Percentiles rank a stretch among this genome's conserved stretches.
phyloP scores from a whole-genome alignment of 1,284 basidiomycete species.

The Pyrrhoderma lamaoense region DNA sequence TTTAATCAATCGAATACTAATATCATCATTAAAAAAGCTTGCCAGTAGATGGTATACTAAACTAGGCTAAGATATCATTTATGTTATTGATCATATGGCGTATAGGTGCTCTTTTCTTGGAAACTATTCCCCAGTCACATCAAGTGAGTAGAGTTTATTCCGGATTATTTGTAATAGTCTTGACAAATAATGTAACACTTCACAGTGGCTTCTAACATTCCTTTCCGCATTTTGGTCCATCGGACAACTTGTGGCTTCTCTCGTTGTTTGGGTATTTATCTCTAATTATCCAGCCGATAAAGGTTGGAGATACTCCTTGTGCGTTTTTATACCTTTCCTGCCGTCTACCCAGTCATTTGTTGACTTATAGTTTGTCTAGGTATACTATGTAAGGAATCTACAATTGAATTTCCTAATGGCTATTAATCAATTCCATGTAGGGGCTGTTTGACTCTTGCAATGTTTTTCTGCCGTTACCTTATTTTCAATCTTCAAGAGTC shows the following conservation, averaged over 20 bases:
- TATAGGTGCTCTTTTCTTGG: slow-evolving; percentile 46
- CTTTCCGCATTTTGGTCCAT: slow-evolving; percentile 61
- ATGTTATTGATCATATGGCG: background rate
- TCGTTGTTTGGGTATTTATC: slow-evolving; percentile 46
- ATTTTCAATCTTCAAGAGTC: slow-evolving; percentile 50
- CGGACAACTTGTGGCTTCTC: slow-evolving; percentile 46
- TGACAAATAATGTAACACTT: background rate
- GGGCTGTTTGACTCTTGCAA: slow-evolving; percentile 40
- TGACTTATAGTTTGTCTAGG: slow-evolving; percentile 21
- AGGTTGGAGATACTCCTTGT: slow-evolving; percentile 61
- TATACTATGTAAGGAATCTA: slow-evolving; percentile 32
- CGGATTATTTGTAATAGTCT: background rate
- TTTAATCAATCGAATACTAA: background rate
- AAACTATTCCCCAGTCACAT: slow-evolving; percentile 45
- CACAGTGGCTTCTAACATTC: slow-evolving; percentile 53
- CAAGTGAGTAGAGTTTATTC: slow-evolving; percentile 34
- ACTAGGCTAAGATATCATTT: background rate
- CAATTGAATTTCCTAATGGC: background rate
- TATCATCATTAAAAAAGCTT: slow-evolving; percentile 28
- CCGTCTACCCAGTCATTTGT: slow-evolving; percentile 7
- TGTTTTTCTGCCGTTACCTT: slow-evolving; percentile 39
- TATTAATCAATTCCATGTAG: slow-evolving; percentile 21
- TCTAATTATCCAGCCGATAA: slow-evolving; percentile 39
- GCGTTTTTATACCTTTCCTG: slow-evolving; percentile 23
- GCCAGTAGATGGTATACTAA: slow-evolving; percentile 42